phyloP scores from a whole-genome alignment of 2,329 filamentous ascomycete genomes.

The Fonsecaea pedrosoi region DNA sequence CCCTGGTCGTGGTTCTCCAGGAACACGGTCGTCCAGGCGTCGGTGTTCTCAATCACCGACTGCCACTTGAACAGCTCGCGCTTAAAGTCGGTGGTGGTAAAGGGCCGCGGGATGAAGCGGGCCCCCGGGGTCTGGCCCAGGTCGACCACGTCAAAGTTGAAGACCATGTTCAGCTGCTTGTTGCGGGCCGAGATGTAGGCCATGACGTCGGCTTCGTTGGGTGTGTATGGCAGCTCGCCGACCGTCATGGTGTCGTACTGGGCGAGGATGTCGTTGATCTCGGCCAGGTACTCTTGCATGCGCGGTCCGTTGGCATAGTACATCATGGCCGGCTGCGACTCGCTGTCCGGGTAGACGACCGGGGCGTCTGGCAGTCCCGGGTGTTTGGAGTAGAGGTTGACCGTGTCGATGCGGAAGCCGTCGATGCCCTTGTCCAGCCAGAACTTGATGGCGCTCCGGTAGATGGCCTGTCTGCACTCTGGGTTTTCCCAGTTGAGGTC shows the following conservation, averaged over 20 bases:
- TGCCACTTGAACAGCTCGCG: constrained; percentile 59
- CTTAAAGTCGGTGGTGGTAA: constrained; percentile 58
- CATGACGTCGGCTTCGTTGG: constrained; percentile 63
- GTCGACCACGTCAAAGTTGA: constrained; percentile 70
- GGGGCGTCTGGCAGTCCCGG: constrained; percentile 63
- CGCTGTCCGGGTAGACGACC: constrained; percentile 54
- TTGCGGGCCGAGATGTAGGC: constrained; percentile 62
- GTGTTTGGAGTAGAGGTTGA: constrained; percentile 70
- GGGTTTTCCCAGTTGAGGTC: constrained; percentile 79
- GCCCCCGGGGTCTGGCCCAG: constrained; percentile 61
- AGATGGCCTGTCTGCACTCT: constrained; percentile 68
- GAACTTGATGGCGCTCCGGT: constrained; percentile 71
- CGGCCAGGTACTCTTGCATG: constrained; percentile 71
- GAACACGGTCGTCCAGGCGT: constrained; percentile 65
- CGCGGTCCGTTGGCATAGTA: constrained; percentile 71
- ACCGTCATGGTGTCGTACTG: constrained; percentile 70
- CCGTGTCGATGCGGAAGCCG: constrained; percentile 71
- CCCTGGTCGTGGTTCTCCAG: constrained; percentile 70
- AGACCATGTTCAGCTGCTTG: constrained; percentile 72
- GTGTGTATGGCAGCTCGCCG: constrained; percentile 71
- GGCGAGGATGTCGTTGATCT: constrained; percentile 68
- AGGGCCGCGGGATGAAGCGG: constrained; percentile 57
- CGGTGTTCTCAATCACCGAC: constrained; percentile 56
- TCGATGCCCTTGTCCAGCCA: constrained; percentile 75
- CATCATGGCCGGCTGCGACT: constrained; percentile 58